phyloP scores from a whole-genome alignment of 2,329 filamentous ascomycete genomes.

The Geosmithia flava region DNA sequence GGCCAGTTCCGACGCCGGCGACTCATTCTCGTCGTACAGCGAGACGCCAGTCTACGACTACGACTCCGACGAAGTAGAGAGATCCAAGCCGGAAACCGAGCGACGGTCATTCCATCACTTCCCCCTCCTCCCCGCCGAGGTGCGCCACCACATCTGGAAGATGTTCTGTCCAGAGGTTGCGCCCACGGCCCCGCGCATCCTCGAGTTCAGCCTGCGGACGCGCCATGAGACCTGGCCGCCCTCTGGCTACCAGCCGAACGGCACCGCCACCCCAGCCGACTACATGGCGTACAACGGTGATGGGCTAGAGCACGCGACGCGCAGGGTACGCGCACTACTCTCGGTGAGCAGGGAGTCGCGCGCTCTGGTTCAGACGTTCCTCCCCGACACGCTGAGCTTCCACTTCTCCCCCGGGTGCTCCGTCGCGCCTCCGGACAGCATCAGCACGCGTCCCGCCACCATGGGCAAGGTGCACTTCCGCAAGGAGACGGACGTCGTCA shows the following conservation, averaged over 20 bases:
- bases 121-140: conserved; percentile 26
- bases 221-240: no score
- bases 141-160: conserved; percentile 35
- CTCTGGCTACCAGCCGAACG: no score
- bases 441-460: no score
- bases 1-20: no score
- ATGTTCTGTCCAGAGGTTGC: neutral
- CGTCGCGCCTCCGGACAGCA: neutral
- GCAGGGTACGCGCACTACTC: neutral
- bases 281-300: neutral
- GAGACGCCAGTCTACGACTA: no score
- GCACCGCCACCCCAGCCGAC: neutral
- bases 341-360: neutral
- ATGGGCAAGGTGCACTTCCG: neutral
- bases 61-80: no score
- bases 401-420: neutral
- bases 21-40: no score
- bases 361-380: neutral
- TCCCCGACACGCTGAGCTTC: neutral
- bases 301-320: neutral
- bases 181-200: no score
- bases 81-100: no score
- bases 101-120: conserved; percentile 24
- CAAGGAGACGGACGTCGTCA: neutral
- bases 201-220: no score